Evolutionary conservation across 2,329 filamentous ascomycete species (phyloP), one percentile per base, ranked within the genome.

Genomic region (Penicillium sp.): DNA sequence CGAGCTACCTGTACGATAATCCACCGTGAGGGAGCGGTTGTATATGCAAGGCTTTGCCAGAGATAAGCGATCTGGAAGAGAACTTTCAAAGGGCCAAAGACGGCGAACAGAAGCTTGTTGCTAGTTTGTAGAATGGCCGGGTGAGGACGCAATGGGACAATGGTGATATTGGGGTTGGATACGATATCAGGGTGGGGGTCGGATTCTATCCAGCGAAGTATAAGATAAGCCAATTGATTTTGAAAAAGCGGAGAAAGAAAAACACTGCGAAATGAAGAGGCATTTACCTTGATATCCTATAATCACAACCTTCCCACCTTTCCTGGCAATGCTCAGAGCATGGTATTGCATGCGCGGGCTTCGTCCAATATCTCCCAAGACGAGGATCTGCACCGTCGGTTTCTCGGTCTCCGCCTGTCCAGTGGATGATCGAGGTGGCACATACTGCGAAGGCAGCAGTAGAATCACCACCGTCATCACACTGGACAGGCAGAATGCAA

Each of bases 331-430:
- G 73, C 94, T 98, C 66, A 96, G 81, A 19, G 94, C 94, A 83
- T 99, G 95, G 70, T 99, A 98, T 73, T 98, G 93, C 94, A 99
- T 99, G 57, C 95, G 91, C 51, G 95, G 95, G 73, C 94, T 98
- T 47, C 93, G 87, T 40, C 95, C 95, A 73, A 99, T 93, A 72
- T 99, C 95, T 46, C 95, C 95, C 31, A 99, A 84, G 18, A 99
- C 95, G 16, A 99, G 83, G 54, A 99, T 86, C 75, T 96, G 92
- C 44, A 94, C 84, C 0, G 82, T 83, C 37, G 79, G 77, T 58
- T 82, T 71, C 16, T 66, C 58, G 6, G 57, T 61, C n/a, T 61
- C 61, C 37, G 73, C 61, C n/a, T 56, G 61, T 14, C 69, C 54
- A 16, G 61, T 55, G 22, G 64, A 60, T 36, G 40, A 44, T 11